A percentile compares a stretch with the other conserved stretches of the same genome.
phyloP scores from a whole-genome alignment of 2,329 filamentous ascomycete genomes.

The Gliomastix tumulicola region DNA sequence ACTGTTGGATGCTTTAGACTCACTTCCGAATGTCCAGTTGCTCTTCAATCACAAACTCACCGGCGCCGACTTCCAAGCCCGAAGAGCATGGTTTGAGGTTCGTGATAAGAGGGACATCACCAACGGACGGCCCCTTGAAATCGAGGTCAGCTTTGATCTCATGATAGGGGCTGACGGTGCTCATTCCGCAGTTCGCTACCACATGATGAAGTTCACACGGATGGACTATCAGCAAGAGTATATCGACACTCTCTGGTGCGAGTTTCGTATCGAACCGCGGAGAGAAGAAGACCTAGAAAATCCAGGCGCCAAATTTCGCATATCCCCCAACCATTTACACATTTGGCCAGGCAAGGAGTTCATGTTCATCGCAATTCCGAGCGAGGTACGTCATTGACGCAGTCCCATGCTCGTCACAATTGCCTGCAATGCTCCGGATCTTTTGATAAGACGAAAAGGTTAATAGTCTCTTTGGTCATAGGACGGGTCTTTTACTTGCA shows the following conservation, averaged over 20 bases:
- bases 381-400: slow-evolving; percentile 35
- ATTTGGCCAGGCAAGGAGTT: slow-evolving; percentile 93
- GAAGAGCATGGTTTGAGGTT: slow-evolving; percentile 82
- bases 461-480: no score
- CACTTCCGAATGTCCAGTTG: slow-evolving; percentile 81
- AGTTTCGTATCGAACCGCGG: slow-evolving; percentile 71
- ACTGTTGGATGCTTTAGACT: slow-evolving; percentile 76
- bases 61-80: slow-evolving; percentile 73
- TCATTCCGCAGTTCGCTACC: slow-evolving; percentile 83
- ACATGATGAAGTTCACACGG: slow-evolving; percentile 90
- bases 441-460: no score
- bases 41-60: slow-evolving; percentile 93
- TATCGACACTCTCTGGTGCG: slow-evolving; percentile 95
- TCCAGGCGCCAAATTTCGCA: slow-evolving; percentile 52
- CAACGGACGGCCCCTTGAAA: slow-evolving; percentile 52
- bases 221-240: slow-evolving; percentile 93
- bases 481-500: slow-evolving; percentile 92
- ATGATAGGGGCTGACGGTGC: slow-evolving; percentile 94
- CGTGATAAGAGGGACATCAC: slow-evolving; percentile 23
- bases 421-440: slow-evolving; percentile 9
- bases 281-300: slow-evolving; percentile 16
- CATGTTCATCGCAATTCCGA: slow-evolving; percentile 98
- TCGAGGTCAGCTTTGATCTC: slow-evolving; percentile 83
- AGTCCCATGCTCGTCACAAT: not conserved
- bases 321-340: slow-evolving; percentile 89